These are phyloP conservation scores for Kregervanrija delftensis DNA, from an alignment of 805 yeast genomes.

Conservation along the genomic window DNA sequence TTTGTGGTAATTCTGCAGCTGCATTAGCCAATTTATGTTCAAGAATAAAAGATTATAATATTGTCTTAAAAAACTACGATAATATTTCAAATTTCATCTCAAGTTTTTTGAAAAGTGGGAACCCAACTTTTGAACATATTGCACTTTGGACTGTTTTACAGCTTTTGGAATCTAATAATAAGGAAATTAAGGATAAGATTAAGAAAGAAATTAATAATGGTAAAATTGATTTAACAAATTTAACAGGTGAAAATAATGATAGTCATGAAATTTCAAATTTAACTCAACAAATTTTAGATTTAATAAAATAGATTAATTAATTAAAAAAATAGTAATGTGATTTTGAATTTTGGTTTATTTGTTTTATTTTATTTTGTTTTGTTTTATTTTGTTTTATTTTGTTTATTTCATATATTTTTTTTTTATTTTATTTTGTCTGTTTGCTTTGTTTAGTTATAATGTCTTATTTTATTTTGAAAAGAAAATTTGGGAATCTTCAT, in stretches of 20 bases:
- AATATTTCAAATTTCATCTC: slow-evolving; percentile 82
- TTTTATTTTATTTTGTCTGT: no score
- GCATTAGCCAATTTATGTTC: slow-evolving; percentile 95
- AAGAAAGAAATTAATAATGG: slow-evolving; percentile 28
- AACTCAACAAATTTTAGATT: slow-evolving; percentile 31
- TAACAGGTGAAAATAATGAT: slow-evolving; percentile 30
- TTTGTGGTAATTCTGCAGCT: slow-evolving; percentile 97
- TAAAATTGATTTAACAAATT: slow-evolving; percentile 26
- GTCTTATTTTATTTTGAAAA: no score
- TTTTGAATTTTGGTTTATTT: no score
- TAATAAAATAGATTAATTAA: slow-evolving; percentile 20
- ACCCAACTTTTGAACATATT: slow-evolving; percentile 94
- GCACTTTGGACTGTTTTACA: slow-evolving; percentile 96
- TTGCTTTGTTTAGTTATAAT: no score
- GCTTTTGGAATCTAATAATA: slow-evolving; percentile 79
- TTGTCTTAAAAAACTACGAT: slow-evolving; percentile 78
- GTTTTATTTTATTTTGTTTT: no score
- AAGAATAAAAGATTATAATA: slow-evolving; percentile 75
- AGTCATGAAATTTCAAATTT: slow-evolving; percentile 31
- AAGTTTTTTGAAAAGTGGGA: slow-evolving; percentile 73
- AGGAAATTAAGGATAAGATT: slow-evolving; percentile 39
- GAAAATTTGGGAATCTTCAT: no score
- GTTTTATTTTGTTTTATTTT: no score
- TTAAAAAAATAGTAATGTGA: no score
- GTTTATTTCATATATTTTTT: no score